Percentiles rank a stretch among this genome's conserved stretches.
These are phyloP conservation scores for Backusella luteola DNA, from an alignment of 192 early-diverging fungal species.

Conservation along the genomic window DNA sequence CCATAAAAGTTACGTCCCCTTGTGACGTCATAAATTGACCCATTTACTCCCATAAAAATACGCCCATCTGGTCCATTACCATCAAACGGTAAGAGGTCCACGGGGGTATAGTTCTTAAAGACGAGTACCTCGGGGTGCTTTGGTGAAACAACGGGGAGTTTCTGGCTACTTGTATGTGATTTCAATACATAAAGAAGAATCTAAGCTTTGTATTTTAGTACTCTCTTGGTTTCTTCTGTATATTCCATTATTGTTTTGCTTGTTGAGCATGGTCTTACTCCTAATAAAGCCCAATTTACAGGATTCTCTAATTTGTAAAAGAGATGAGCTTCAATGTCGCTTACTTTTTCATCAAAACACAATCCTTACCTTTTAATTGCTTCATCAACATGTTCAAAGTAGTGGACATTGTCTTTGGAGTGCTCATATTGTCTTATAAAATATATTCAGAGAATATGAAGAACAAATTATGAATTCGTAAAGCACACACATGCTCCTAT, in stretches of 20 bases:
- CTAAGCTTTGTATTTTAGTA: not conserved
- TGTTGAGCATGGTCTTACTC: constrained; percentile 22
- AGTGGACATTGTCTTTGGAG: not conserved
- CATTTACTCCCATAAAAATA: constrained; percentile 83
- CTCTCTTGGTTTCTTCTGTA: not conserved
- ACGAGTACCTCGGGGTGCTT: constrained; percentile 56
- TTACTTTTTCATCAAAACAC: not conserved
- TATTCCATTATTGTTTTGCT: not conserved
- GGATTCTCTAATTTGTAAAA: constrained; percentile 47
- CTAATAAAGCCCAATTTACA: constrained; percentile 64
- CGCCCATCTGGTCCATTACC: constrained; percentile 58
- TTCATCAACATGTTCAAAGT: constrained; percentile 1
- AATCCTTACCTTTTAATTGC: not conserved
- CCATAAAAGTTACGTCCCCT: constrained; percentile 86
- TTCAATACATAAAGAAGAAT: constrained; percentile 49
- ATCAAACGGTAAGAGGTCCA: constrained; percentile 71
- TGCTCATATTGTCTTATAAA: not conserved
- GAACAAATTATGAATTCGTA: not conserved
- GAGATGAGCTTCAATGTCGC: not conserved
- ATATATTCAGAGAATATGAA: not conserved
- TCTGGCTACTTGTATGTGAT: constrained; percentile 38
- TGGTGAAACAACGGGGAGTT: constrained; percentile 19
- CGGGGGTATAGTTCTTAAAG: constrained; percentile 76
- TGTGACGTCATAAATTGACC: constrained; percentile 90
- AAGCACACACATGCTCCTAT: not conserved